A percentile compares a stretch with the other conserved stretches of the same genome.
Conservation (phyloP, 75 land plant species). For the Pinus tabuliformis region DNA sequence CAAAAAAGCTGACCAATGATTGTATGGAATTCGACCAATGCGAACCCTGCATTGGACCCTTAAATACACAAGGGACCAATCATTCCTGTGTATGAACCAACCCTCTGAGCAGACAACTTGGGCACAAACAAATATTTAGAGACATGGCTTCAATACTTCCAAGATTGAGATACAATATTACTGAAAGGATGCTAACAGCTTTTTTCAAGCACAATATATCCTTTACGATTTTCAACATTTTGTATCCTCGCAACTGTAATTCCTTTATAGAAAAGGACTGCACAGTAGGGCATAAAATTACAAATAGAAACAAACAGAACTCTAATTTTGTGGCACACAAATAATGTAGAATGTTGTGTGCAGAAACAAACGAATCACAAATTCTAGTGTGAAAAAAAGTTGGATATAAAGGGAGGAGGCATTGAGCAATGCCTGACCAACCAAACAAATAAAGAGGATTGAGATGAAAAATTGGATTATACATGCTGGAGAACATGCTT, state of each 20-base stretch:
- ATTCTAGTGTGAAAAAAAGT: not conserved
- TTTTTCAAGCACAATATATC: slow-evolving; percentile 5
- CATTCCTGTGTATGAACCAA: too few species aligned
- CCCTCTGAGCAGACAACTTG: not conserved
- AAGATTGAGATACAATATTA: not conserved
- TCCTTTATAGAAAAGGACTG: not conserved
- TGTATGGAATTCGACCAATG: too few species aligned
- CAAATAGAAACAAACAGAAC: not conserved
- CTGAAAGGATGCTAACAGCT: not conserved
- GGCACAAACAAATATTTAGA: not conserved
- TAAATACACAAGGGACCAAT: too few species aligned
- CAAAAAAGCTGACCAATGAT: too few species aligned
- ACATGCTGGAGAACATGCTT: slow-evolving; percentile 2
- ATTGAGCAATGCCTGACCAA: not conserved
- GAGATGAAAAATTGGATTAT: not conserved
- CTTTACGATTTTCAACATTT: not conserved
- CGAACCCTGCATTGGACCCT: too few species aligned
- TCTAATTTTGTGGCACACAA: not conserved
- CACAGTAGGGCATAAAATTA: not conserved
- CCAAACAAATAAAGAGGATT: not conserved
- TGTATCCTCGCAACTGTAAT: not conserved
- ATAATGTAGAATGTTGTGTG: not conserved
- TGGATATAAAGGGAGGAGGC: slow-evolving; percentile 7
- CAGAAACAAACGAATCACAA: not conserved
- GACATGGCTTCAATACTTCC: not conserved